These are phyloP conservation scores for Aspergillus spinulosporus DNA, from an alignment of 2,329 filamentous ascomycete species.

Conservation along the genomic window DNA sequence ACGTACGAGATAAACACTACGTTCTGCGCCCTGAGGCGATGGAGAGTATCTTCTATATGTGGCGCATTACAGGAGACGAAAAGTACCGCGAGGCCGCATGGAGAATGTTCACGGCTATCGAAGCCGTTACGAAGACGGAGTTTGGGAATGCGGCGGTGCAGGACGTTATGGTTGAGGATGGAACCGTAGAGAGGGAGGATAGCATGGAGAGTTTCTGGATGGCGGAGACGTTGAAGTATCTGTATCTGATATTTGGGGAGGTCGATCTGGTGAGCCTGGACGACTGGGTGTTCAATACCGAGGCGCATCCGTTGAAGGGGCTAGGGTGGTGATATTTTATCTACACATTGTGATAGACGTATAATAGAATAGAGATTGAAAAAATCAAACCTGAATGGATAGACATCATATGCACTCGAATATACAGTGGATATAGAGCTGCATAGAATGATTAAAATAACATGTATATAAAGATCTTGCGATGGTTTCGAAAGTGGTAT, in stretches of 20 bases:
- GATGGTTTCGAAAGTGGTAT: no score
- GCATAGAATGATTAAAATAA: no score
- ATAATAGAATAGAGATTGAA: no score
- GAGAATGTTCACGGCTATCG: slow-evolving; percentile 46
- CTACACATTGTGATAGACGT: no score
- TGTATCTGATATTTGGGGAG: slow-evolving; percentile 38
- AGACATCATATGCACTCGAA: no score
- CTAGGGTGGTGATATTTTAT: no score
- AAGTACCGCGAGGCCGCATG: slow-evolving; percentile 43
- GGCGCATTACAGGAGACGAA: slow-evolving; percentile 55
- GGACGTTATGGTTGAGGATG: slow-evolving; percentile 31
- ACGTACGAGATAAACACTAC: slow-evolving; percentile 7
- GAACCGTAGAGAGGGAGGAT: slow-evolving; percentile 23
- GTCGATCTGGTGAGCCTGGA: slow-evolving; percentile 34
- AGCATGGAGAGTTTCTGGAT: slow-evolving; percentile 42
- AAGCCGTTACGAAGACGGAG: slow-evolving; percentile 36
- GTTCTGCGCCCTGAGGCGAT: slow-evolving; percentile 51
- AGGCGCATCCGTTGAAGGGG: slow-evolving; percentile 14
- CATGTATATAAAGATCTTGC: no score
- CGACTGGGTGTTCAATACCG: slow-evolving; percentile 28
- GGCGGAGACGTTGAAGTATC: slow-evolving; percentile 41
- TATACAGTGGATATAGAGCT: no score
- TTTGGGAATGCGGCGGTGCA: slow-evolving; percentile 41
- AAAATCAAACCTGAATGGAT: no score
- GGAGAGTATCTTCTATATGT: slow-evolving; percentile 58